Percentiles rank a stretch among this genome's conserved stretches.
phyloP scores from a whole-genome alignment of 306 rosid species.

The Prinsepia uniflora region DNA sequence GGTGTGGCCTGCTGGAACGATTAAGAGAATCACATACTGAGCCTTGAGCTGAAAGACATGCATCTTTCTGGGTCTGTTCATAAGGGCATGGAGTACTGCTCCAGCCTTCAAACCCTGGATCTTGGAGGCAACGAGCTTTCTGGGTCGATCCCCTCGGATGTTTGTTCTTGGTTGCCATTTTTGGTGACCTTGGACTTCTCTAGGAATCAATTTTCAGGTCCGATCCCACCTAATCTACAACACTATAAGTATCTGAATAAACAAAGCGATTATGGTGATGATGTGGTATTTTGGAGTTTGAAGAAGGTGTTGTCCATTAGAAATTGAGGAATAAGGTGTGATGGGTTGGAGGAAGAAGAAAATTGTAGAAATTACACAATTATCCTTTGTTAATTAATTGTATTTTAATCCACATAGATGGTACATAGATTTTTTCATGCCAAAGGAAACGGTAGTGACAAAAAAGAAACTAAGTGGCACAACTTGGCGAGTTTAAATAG shows the following conservation, averaged over 20 bases:
- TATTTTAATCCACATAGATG: too few species aligned
- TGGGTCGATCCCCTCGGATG: constrained; percentile 50
- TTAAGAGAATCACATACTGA: constrained; percentile 58
- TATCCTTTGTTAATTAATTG: too few species aligned
- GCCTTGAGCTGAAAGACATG: constrained; percentile 48
- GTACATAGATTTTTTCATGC: too few species aligned
- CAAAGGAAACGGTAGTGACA: too few species aligned
- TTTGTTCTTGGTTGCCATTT: constrained; percentile 69
- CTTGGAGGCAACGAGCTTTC: constrained; percentile 52
- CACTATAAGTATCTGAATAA: constrained; percentile 65
- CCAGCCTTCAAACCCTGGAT: constrained; percentile 55
- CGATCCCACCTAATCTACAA: constrained; percentile 46
- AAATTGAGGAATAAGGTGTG: too few species aligned
- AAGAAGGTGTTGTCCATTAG: too few species aligned
- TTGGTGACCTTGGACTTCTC: constrained; percentile 66
- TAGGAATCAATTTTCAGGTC: constrained; percentile 42
- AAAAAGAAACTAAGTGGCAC: too few species aligned
- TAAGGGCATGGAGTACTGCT: constrained; percentile 50
- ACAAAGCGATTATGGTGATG: too few species aligned
- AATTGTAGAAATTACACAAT: too few species aligned
- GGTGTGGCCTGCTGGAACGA: constrained; percentile 78
- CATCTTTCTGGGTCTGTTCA: constrained; percentile 55
- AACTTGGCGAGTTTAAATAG: too few species aligned
- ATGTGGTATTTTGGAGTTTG: too few species aligned
- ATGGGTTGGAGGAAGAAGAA: too few species aligned